Percentiles rank a stretch among this genome's conserved stretches.
phyloP scores from a whole-genome alignment of 352 stramenopile genomes.

The Pythium sp. region DNA sequence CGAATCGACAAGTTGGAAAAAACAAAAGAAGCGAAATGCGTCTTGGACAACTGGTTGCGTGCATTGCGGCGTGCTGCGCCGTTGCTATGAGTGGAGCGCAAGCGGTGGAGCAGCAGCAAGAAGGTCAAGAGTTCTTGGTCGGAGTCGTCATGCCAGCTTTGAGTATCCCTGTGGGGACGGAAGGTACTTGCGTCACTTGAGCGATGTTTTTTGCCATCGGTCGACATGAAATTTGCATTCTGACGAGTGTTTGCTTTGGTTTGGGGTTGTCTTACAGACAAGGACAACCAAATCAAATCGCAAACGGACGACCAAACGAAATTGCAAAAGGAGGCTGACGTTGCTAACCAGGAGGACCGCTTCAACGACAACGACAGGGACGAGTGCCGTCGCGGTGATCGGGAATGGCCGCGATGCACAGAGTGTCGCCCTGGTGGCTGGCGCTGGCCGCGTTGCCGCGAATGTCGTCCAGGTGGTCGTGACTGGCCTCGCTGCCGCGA shows the following conservation, averaged over 20 bases:
- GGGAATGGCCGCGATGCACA: neutral
- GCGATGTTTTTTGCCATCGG: too few species aligned
- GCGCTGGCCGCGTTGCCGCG: neutral
- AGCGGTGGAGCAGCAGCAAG: neutral
- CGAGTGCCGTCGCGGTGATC: neutral
- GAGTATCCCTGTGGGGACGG: neutral
- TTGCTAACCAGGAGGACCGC: neutral
- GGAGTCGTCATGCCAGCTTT: neutral
- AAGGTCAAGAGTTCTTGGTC: neutral
- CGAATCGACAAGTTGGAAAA: neutral
- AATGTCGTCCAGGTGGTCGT: neutral
- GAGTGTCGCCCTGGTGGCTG: neutral
- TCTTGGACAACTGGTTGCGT: neutral
- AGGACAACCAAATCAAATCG: neutral
- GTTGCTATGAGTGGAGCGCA: neutral
- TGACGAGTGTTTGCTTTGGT: too few species aligned
- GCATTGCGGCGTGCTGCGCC: neutral
- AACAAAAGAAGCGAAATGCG: conserved; percentile 4
- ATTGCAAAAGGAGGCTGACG: neutral
- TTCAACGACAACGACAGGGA: neutral
- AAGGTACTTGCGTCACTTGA: neutral
- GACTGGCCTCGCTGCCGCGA: conserved; percentile 1
- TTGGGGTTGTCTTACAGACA: neutral
- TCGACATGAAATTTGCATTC: too few species aligned
- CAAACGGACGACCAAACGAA: neutral